A percentile compares a stretch with the other conserved stretches of the same genome.
Conservation (phyloP, 108 stramenopile genomes). For the Cyclotella baltica region DNA sequence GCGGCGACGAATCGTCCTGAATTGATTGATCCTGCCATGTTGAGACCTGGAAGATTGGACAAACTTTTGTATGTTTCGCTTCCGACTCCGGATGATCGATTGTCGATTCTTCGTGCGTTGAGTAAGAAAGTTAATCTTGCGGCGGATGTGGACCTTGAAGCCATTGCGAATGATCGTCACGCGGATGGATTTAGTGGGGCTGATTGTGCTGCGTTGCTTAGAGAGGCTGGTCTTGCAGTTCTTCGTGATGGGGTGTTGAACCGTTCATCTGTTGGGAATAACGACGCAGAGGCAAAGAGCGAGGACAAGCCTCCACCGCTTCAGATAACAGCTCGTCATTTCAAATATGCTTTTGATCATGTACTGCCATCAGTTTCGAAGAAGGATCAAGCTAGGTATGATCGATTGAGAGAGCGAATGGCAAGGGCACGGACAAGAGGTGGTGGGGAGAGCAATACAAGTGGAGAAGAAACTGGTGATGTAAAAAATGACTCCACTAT, state of each 20-base stretch:
- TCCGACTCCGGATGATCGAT: conserved; percentile 86
- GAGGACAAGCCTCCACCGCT: conserved; percentile 22
- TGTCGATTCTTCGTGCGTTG: conserved; percentile 84
- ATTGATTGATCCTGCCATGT: conserved; percentile 95
- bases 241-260: conserved; percentile 67
- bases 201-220: conserved; percentile 88
- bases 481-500: too few species aligned
- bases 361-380: conserved; percentile 88
- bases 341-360: conserved; percentile 85
- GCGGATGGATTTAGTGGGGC: conserved; percentile 92
- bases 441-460: conserved; percentile 26
- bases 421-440: conserved; percentile 77
- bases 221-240: conserved; percentile 90
- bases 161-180: conserved; percentile 69
- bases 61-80: conserved; percentile 93
- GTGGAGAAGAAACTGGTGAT: conserved; percentile 2
- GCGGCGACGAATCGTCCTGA: conserved; percentile 97
- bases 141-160: conserved; percentile 72
- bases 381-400: conserved; percentile 85
- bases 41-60: conserved; percentile 96
- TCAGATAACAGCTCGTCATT: conserved; percentile 71
- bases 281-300: conserved; percentile 19
- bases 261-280: conserved; percentile 8
- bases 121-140: conserved; percentile 64
- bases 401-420: conserved; percentile 85